Evolutionary conservation across 1,139 yeast genomes (phyloP).

Genomic region (Suhomyces choctaworum): DNA sequence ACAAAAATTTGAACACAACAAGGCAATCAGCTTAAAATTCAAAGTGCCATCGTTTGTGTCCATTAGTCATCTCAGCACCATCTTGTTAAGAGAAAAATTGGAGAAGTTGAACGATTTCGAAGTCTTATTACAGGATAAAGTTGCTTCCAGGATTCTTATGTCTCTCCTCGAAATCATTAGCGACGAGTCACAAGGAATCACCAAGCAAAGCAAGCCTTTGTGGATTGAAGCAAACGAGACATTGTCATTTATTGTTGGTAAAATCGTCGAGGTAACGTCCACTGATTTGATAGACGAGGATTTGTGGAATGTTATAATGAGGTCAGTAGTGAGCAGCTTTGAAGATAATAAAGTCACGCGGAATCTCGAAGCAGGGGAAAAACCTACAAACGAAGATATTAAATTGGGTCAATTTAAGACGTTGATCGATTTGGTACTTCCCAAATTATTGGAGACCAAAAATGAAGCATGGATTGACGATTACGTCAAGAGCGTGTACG

Average conservation of each 20-base stretch:
- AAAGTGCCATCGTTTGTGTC: constrained; percentile 71
- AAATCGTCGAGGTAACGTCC: constrained; percentile 20
- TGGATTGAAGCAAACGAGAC: constrained; percentile 48
- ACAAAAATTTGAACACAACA: constrained; percentile 30
- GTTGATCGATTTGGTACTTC: constrained; percentile 45
- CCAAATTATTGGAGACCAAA: constrained; percentile 29
- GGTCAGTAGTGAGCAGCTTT: constrained; percentile 45
- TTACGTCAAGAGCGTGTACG: constrained; percentile 33
- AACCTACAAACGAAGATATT: constrained; percentile 40
- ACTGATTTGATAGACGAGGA: constrained; percentile 21
- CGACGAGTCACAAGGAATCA: constrained; percentile 38
- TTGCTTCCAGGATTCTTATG: constrained; percentile 32
- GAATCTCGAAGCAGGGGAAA: neutral
- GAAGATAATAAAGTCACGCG: constrained; percentile 18
- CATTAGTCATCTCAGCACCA: constrained; percentile 53
- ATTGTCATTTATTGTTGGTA: constrained; percentile 24
- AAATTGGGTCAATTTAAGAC: constrained; percentile 49
- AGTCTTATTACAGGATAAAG: constrained; percentile 45
- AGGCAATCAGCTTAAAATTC: constrained; percentile 28
- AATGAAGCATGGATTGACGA: constrained; percentile 35
- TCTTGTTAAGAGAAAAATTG: constrained; percentile 40
- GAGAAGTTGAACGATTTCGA: constrained; percentile 29
- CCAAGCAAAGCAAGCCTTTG: constrained; percentile 25
- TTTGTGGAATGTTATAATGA: constrained; percentile 49
- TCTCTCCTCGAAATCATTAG: constrained; percentile 21